Base-by-base conservation (phyloP, 2,329 filamentous ascomycete genomes). In the Ramichloridium luteum region DNA sequence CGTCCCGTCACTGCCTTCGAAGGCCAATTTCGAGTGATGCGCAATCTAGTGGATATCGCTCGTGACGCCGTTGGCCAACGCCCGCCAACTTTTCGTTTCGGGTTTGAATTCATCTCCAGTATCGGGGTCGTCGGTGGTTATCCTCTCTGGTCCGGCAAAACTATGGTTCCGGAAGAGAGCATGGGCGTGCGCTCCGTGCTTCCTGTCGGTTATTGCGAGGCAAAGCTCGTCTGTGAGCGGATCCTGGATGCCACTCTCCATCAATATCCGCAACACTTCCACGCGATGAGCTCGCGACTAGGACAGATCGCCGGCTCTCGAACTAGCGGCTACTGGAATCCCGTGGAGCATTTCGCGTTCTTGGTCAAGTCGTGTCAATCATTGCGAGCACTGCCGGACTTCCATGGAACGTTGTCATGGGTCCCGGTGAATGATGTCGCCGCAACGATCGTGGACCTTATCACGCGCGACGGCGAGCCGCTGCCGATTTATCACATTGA, bases 261-360 rank as follows among this genome's bases (percentile, higher is more conserved):
- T 32, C 43, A 50, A n/a, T 47, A 62, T 37, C 59, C 59, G 0
- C 34, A 54, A 1, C 48, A 40, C 1, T 68, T 72, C 50, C 57
- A 55, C 11, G 38, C 61, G 0, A 62, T 59, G 51, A 49, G 47
- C 0, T 59, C 66, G 1, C 58, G 69, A 0, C 51, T 61, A 0
- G 70, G 65, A 0, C 70, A 74, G 45, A 65, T 74, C 25, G 56
- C 68, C 1, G 70, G 70, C 0, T 65, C 61, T 0, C 59, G 43
- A 3, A 54, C 34, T 0, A 69, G 51, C 32, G 69, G 68, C 0
- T 64, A 62, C 41, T 74, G 70, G 70, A 74, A 73, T 39, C 50
- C 59, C 0, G 54, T 57, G 16, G 67, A 73, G 42, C 65, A 72
- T 37, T 49, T 72, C 9, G 43, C 54, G 0, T 67, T 68, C 37